Percentiles rank a stretch among this genome's conserved stretches.
phyloP scores from a whole-genome alignment of 176 grass and related monocot species.

The Aegilops longissima region DNA sequence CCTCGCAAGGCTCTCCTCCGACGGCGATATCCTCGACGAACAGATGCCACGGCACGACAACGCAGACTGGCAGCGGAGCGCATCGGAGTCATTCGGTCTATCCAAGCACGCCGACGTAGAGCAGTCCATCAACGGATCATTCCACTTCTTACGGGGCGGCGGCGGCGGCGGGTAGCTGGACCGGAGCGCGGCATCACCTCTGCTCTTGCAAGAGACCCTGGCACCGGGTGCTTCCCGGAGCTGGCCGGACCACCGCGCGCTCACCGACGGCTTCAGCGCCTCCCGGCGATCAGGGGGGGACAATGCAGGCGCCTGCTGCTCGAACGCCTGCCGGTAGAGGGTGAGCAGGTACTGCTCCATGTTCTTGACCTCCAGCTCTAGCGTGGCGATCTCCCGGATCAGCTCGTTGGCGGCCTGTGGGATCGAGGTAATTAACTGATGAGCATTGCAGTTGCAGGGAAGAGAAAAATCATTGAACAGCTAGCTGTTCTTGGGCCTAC shows the following conservation, averaged over 20 bases:
- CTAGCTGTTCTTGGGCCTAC: conserved; percentile 47
- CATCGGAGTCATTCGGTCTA: conserved; percentile 30
- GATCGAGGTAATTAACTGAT: background rate
- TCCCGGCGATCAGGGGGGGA: conserved; percentile 39
- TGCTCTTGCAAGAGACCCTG: conserved; percentile 26
- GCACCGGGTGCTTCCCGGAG: conserved; percentile 23
- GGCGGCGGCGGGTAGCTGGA: conserved; percentile 24
- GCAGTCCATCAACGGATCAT: conserved; percentile 42
- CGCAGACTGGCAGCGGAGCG: conserved; percentile 51
- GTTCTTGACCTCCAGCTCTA: conserved; percentile 93
- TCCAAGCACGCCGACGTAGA: conserved; percentile 30
- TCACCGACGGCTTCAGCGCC: conserved; percentile 19
- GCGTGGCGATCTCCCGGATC: conserved; percentile 83
- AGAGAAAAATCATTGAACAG: background rate
- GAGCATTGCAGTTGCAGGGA: background rate
- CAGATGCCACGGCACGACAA: conserved; percentile 63
- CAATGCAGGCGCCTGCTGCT: conserved; percentile 58
- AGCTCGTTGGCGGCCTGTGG: conserved; percentile 81
- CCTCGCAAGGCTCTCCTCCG: conserved; percentile 77
- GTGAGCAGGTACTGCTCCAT: conserved; percentile 95
- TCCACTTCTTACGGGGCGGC: conserved; percentile 18
- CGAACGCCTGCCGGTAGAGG: conserved; percentile 89
- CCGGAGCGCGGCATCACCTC: conserved; percentile 24
- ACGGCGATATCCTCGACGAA: conserved; percentile 75
- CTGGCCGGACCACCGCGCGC: background rate